Percentiles rank a stretch among this genome's conserved stretches.
Evolutionary conservation across 1,139 yeast genomes (phyloP).

Genomic region (Candida labiduridarum): DNA sequence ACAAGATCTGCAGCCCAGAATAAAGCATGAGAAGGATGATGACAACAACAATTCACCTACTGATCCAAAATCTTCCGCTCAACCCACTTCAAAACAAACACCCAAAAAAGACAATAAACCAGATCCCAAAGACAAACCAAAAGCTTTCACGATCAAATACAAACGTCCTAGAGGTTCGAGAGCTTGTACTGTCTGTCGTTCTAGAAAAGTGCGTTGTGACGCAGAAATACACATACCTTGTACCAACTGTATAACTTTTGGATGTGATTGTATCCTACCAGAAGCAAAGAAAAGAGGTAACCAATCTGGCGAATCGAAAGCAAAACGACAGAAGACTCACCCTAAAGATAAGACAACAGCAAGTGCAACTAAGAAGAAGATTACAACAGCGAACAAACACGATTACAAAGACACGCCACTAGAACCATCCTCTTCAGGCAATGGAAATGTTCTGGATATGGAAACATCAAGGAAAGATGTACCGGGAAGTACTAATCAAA

Average conservation of each 20-base stretch:
- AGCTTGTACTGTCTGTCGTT: slow-evolving; percentile 63
- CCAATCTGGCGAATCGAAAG: slow-evolving; percentile 26
- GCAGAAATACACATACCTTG: slow-evolving; percentile 72
- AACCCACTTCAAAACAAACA: background rate
- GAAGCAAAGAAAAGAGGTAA: slow-evolving; percentile 54
- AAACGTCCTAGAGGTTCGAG: slow-evolving; percentile 54
- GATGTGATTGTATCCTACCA: slow-evolving; percentile 71
- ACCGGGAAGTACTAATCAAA: background rate
- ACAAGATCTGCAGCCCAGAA: too few species aligned
- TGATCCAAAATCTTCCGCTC: background rate
- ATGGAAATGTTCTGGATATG: background rate
- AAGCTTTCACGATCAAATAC: slow-evolving; percentile 52
- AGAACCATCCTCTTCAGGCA: background rate
- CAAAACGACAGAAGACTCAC: slow-evolving; percentile 19
- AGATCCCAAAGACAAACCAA: slow-evolving; percentile 36
- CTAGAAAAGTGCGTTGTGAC: slow-evolving; percentile 75
- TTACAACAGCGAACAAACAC: background rate
- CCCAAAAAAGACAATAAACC: background rate
- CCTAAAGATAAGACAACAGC: background rate
- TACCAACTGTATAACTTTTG: slow-evolving; percentile 75
- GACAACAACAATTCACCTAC: background rate
- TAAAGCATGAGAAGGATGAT: too few species aligned
- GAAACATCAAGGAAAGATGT: background rate
- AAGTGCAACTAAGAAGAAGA: background rate
- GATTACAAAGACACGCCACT: background rate